Evolutionary conservation across 495 filamentous ascomycete genomes (phyloP), one percentile per base, ranked within the genome.

Genomic region (Ramalina intermedia): DNA sequence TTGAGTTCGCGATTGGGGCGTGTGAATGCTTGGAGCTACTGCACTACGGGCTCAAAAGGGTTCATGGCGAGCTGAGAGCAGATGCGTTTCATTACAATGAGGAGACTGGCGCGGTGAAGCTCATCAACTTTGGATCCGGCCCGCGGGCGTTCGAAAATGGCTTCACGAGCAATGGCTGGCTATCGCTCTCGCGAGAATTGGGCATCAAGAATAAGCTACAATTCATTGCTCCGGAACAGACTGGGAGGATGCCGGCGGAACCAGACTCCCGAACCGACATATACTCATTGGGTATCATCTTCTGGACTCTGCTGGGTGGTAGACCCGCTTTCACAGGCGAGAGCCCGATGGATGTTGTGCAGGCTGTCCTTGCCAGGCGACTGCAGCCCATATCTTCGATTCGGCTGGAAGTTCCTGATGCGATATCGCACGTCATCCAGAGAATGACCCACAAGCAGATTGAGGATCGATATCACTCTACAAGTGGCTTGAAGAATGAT

Each of bases 181-280:
- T 80, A 7, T 70, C 80, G 2, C 68, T 94, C 37, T 86, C 82
- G 4, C 76, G 79, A 37, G 84, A 91, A 60, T 64, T 85, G 35
- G 87, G 87, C 0, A 81, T 85, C 23, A 84, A 84, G 59, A 81
- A 85, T 55, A 93, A 91, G 63, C 67, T 95, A 18, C 78, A 86
- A 49, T 93, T 81, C 57, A 87, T 95, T 60, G 87, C 85, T 39
- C 86, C 88, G 0, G 88, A 95, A 55, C 87, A 94, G 69, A 95
- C 87, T 13, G 88, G 88, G 21, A 79, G 88, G 14, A 81, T 93
- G 75, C 82, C 85, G 2, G 86, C 82, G 16, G 86, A 91, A 57
- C 88, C 88, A 1, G 87, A 95, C 64, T 84, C 78, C 48, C 75
- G 88, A 41, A 94, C 87, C 9, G 88, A 94, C 64, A 88, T 94